phyloP scores from a whole-genome alignment of 371 early-diverging fungal genomes.

The Apophysomyces ossiformis region DNA sequence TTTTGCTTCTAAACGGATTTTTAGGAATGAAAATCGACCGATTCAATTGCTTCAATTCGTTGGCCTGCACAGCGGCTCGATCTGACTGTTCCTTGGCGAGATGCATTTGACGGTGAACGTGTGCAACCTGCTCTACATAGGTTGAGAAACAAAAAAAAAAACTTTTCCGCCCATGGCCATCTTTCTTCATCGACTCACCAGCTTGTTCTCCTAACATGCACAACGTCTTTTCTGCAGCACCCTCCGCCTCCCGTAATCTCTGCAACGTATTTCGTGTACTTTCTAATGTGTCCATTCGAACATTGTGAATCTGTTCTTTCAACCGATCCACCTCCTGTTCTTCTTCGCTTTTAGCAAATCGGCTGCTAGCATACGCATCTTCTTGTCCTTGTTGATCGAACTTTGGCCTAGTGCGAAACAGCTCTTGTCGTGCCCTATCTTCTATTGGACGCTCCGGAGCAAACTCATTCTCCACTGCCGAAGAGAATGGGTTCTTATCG shows the following conservation, averaged over 20 bases:
- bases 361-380: conserved; percentile 16
- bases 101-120: too few species aligned
- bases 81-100: conserved; percentile 42
- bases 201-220: conserved; percentile 66
- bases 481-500: too few species aligned
- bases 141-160: too few species aligned
- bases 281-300: conserved; percentile 69
- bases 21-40: conserved; percentile 78
- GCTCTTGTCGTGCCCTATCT: too few species aligned
- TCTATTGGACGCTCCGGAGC: too few species aligned
- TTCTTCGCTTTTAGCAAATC: conserved; percentile 24
- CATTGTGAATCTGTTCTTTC: conserved; percentile 62
- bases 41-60: conserved; percentile 79
- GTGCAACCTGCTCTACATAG: too few species aligned
- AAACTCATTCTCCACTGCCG: too few species aligned
- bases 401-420: too few species aligned
- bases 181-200: conserved; percentile 52
- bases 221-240: conserved; percentile 66
- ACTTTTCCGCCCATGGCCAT: conserved; percentile 42
- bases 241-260: conserved; percentile 57
- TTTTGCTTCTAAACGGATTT: conserved; percentile 65
- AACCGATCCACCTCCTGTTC: conserved; percentile 59
- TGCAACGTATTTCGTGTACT: too few species aligned
- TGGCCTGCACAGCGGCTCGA: conserved; percentile 71
- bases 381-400: conserved; percentile 5